phyloP scores from a whole-genome alignment of 1,284 basidiomycete genomes.

The Phellopilus nigrolimitatus region DNA sequence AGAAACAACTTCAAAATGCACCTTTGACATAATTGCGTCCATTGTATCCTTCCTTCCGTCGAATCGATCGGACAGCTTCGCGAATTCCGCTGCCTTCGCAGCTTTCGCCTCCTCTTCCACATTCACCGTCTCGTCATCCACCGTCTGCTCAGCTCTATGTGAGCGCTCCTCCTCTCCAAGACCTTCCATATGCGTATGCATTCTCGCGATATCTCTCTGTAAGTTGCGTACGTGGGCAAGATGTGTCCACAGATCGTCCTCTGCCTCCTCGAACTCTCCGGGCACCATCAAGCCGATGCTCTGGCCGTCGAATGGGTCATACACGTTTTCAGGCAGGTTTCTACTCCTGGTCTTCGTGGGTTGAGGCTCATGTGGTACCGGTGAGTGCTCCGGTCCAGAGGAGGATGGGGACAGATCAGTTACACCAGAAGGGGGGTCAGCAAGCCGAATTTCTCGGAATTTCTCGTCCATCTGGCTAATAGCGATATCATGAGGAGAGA shows the following conservation, averaged over 20 bases:
- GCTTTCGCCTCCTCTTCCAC: conserved; percentile 31
- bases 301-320: conserved; percentile 49
- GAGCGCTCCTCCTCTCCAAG: conserved; percentile 36
- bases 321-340: conserved; percentile 32
- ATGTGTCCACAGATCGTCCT: conserved; percentile 60
- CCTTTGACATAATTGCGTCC: conserved; percentile 67
- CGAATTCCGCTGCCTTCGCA: conserved; percentile 59
- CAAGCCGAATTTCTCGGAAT: conserved; percentile 19
- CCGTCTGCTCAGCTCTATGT: conserved; percentile 3
- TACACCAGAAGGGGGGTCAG: conserved; percentile 17
- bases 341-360: conserved; percentile 15
- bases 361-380: conserved; percentile 16
- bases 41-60: conserved; percentile 62
- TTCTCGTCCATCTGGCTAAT: conserved; percentile 45
- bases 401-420: conserved; percentile 19
- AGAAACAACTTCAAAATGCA: conserved; percentile 26
- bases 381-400: conserved; percentile 17
- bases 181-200: conserved; percentile 71
- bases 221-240: conserved; percentile 60
- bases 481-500: conserved; percentile 53
- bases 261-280: conserved; percentile 30
- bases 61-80: conserved; percentile 59
- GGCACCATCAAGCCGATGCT: conserved; percentile 35
- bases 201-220: conserved; percentile 62
- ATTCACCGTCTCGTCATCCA: conserved; percentile 30